These are phyloP conservation scores for Wickerhamomyces sp. DNA, from an alignment of 1,139 yeast genomes.

Conservation along the genomic window DNA sequence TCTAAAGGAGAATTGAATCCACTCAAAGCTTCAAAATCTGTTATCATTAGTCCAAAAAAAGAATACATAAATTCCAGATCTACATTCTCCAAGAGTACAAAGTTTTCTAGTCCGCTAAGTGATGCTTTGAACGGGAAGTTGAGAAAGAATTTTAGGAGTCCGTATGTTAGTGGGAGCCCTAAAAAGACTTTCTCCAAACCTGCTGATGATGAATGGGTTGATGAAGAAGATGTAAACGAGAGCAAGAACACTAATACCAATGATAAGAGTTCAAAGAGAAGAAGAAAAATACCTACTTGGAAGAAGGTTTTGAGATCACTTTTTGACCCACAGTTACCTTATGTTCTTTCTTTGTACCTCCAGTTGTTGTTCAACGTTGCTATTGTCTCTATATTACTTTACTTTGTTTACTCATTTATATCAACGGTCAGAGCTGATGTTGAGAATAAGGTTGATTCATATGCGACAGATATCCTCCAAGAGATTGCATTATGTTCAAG, in stretches of 20 bases:
- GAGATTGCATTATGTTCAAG: conserved; percentile 69
- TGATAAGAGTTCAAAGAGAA: conserved; percentile 6
- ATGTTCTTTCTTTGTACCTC: conserved; percentile 62
- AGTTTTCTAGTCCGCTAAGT: conserved; percentile 18
- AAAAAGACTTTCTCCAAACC: conserved; percentile 4
- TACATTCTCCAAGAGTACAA: conserved; percentile 6
- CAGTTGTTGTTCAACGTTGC: conserved; percentile 65
- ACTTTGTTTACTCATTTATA: conserved; percentile 50
- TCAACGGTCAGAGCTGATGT: conserved; percentile 68
- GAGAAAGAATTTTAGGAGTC: conserved; percentile 11
- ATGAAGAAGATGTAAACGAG: conserved; percentile 7
- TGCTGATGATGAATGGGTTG: conserved; percentile 13
- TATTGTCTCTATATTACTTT: conserved; percentile 50
- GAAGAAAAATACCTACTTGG: conserved; percentile 6
- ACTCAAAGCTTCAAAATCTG: conserved; percentile 36
- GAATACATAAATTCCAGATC: conserved; percentile 13
- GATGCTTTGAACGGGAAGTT: conserved; percentile 18
- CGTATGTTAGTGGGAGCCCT: conserved; percentile 14
- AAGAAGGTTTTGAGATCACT: conserved; percentile 22
- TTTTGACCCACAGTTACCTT: conserved; percentile 56
- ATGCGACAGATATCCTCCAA: conserved; percentile 53
- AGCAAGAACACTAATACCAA: neutral
- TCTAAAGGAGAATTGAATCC: conserved; percentile 33
- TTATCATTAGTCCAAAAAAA: conserved; percentile 40
- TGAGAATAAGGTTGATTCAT: conserved; percentile 58